Base-by-base conservation (phyloP, 208 protist species). In the Leptomonas pyrrhocoris region DNA sequence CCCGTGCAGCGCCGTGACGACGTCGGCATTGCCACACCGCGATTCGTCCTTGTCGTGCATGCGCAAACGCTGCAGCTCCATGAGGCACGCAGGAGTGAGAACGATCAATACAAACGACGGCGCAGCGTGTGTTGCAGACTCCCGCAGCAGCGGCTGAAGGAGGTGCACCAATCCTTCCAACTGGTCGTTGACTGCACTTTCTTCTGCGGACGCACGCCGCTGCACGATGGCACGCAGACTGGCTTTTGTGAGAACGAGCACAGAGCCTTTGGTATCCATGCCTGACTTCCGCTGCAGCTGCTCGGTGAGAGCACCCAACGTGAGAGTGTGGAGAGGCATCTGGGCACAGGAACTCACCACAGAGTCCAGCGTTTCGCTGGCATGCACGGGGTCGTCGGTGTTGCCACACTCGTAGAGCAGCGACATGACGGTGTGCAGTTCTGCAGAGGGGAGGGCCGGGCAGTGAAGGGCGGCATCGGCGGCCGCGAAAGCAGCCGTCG, bases 361-460 rank as follows among this genome's bases (percentile, higher is more conserved):
- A 21, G 48, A 1, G 46, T 77, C 72, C 25, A 77, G 57, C 42
- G 72, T 77, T 45, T 23, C 36, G 50, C 36, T 57, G 15, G 72
- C 62, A 16, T 42, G 42, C 19, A 45, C 23, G 0, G 72, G 72
- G 64, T 71, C 53, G 31, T 63, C 72, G 43, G 45, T 71, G 72
- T 77, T 70, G 49, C 72, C 57, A 40, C 72, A 77, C 42, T 38
- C 63, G 40, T 77, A 77, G 36, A 77, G 64, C n/a, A 71, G 28
- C 27, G 25, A 18, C 63, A 60, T 36, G 0, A 65, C 48, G 48
- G n/a, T 55, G 0, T 25, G 38, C 43, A 77, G 43, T 48, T 71
- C 63, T 18, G 72, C 18, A 18, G 13, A 23, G 5, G 62, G 23
- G 13, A 54, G 63, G 16, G n/a, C 8, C 3, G 25, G 15, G 28